Conservation (phyloP, 2,329 filamentous ascomycete species). For the Lizonia empirigonia region DNA sequence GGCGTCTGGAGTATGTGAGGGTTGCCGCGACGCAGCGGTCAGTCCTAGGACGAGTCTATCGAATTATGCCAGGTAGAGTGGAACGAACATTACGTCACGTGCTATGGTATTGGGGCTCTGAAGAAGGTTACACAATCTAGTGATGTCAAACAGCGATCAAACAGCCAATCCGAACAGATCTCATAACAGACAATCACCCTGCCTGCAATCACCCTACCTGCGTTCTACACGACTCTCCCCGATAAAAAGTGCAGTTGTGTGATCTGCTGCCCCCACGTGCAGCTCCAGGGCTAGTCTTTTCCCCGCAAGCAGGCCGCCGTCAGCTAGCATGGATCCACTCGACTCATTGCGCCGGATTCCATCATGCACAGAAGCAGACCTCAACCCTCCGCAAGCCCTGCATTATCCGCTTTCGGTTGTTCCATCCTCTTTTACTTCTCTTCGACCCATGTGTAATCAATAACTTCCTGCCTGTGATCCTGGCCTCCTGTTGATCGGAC, state of each 20-base stretch:
- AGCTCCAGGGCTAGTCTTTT: conserved; percentile 10
- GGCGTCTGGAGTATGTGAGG: conserved; percentile 15
- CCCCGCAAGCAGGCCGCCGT: conserved; percentile 3
- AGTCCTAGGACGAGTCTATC: conserved; percentile 1
- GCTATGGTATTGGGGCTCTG: not conserved
- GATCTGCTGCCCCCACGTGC: conserved; percentile 17
- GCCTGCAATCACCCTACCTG: not conserved
- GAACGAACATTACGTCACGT: not conserved
- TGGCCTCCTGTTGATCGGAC: conserved; percentile 38
- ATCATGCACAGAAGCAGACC: conserved; percentile 12
- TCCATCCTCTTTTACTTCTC: conserved; percentile 7
- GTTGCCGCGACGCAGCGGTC: not conserved
- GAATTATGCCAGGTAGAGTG: not conserved
- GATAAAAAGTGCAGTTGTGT: conserved; percentile 1
- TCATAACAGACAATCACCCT: not conserved
- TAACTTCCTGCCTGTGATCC: conserved; percentile 28
- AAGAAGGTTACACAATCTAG: not conserved
- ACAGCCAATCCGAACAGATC: not conserved
- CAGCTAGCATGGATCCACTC: conserved; percentile 8
- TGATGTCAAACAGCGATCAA: not conserved
- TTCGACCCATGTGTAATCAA: conserved; percentile 29
- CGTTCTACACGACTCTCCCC: not conserved
- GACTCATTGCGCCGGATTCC: conserved; percentile 12
- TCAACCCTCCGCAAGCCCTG: conserved; percentile 5
- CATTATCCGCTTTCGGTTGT: conserved; percentile 10